These are phyloP conservation scores for Abelmoschus esculentus DNA, from an alignment of 345 rosid species.

Conservation along the genomic window DNA sequence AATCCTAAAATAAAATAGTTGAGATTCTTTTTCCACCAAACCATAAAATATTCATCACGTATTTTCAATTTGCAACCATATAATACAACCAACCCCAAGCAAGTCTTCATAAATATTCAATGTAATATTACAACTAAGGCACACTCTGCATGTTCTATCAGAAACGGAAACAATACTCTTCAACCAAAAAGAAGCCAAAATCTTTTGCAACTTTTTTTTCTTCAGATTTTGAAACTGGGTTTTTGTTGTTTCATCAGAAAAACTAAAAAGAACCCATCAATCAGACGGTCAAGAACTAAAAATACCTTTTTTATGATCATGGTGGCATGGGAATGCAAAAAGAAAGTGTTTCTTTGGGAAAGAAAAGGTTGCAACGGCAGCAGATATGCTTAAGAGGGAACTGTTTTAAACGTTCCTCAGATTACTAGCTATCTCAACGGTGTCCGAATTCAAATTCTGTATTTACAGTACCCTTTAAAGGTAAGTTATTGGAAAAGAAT, in stretches of 20 bases:
- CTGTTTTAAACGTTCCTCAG: background rate
- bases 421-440: constrained; percentile 13
- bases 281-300: constrained; percentile 13
- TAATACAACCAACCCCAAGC: background rate
- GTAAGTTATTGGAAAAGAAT: constrained; percentile 34
- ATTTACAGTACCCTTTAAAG: constrained; percentile 19
- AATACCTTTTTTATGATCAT: background rate
- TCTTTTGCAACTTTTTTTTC: background rate
- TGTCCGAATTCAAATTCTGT: constrained; percentile 38
- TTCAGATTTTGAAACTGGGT: constrained; percentile 16
- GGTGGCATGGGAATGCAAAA: background rate
- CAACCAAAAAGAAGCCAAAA: background rate
- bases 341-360: background rate
- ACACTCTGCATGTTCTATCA: constrained; percentile 5
- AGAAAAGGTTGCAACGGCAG: too few species aligned
- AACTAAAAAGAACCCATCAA: background rate
- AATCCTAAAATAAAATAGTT: background rate
- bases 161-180: background rate
- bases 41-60: constrained; percentile 10
- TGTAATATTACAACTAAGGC: constrained; percentile 14
- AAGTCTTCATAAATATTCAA: constrained; percentile 8
- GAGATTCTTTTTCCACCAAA: background rate
- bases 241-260: constrained; percentile 13
- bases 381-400: background rate
- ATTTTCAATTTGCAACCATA: background rate